Base-by-base conservation (phyloP, 192 early-diverging fungal species). In the Entrophospora sp. region DNA sequence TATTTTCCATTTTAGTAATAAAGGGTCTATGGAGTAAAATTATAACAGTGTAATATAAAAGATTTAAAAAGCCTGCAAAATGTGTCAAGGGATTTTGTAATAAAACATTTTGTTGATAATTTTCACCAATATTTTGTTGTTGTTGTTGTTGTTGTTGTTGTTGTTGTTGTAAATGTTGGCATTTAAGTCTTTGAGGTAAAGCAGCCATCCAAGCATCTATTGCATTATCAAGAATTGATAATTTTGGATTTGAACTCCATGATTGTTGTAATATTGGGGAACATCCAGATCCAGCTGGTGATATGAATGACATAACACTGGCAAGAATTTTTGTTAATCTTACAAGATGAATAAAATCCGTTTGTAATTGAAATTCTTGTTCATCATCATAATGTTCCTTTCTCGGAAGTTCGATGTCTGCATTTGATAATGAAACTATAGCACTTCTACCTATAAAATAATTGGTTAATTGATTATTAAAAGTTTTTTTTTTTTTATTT, bases 51-150 rank as follows among this genome's bases (percentile, higher is more conserved):
- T 83, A 77, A 61, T 80, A 83, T 10, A 76, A 75, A 67, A 83
- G 74, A 62, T 83, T 79, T 13, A 83, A 61, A 67, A 83, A 74
- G 1, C 74, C 81, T n/a, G 77, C 70, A 68, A 80, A 83, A 5
- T 71, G 67, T 10, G 69, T 66, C 8, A 64, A 61, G 3, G 70
- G 48, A 25, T 66, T 49, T 30, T 30, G 53, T 13, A 24, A 12
- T 27, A 56, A 27, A 12, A 27, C 8, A 18, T 18, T 56, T 27
- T 9, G 13, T 4, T 3, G 7, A 28, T 7, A 4, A n/a, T n/a
- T n/a, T n/a, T n/a, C n/a, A n/a, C n/a, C n/a, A n/a, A n/a, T n/a
- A n/a, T n/a, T n/a, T n/a, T n/a, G n/a, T n/a, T n/a, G n/a, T n/a
- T n/a, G n/a, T n/a, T n/a, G n/a, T n/a, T n/a, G n/a, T n/a, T n/a